Evolutionary conservation across 2,329 filamentous ascomycete species (phyloP), one percentile per base, ranked within the genome.

Genomic region (Monilinia vaccinii-corymbosi): DNA sequence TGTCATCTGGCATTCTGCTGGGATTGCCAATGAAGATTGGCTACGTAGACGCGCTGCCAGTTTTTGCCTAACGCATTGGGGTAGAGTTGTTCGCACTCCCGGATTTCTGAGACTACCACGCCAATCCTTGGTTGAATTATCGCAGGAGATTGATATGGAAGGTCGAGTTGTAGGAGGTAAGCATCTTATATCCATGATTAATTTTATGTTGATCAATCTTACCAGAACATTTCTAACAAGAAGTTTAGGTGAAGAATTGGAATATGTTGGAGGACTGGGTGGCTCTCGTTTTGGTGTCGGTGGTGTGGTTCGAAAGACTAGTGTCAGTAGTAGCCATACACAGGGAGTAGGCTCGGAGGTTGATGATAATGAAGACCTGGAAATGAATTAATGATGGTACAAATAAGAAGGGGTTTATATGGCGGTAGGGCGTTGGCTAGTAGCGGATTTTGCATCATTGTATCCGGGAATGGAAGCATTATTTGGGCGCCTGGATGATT

Each of bases 11-110:
- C 92, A 97, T 73, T 91, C 91, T 65, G 91, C 94, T 2, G 88
- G 87, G 9, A 84, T 93, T 16, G 93, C 94, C 18, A 89, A 87
- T 67, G 94, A 99, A 74, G 90, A 96, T 57, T 97, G 92, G 91
- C 81, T 99, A 44, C 89, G 91, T 72, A 89, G 89, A 68, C 86
- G 93, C 57, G 91, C 94, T 0, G 92, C 92, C 0, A 80, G 80
- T 50, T 97, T 95, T 74, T 97, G 91, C 71, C 83, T 99, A 74
- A 88, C 87, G 44, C 90, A 97, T 73, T 99, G 94, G 91, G 94
- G 94, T 57, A 86, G 94, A 50, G 84, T 99, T 32, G 94, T 97
- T 25, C 86, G 94, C 21, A 97, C 92, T 0, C 81, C 87, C 38
- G 92, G 89, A 0, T 99, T 97, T 77, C 80, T 91, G 62, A 86